Evolutionary conservation across 192 early-diverging fungal species (phyloP).

Genomic region (Linnemannia elongata): DNA sequence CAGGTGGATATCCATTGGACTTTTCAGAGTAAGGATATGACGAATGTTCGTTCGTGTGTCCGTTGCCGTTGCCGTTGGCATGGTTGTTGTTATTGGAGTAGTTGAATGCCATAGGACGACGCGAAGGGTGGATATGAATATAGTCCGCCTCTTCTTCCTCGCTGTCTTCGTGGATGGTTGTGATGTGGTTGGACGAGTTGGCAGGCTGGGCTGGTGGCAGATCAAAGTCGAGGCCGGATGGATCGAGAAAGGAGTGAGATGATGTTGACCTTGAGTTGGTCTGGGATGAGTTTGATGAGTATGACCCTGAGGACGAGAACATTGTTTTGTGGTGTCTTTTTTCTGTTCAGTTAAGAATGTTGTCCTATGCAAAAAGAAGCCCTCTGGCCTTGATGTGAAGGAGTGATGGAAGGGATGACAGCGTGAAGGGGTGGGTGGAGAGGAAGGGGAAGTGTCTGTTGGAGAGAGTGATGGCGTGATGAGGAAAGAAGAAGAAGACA

Average conservation of each 20-base stretch:
- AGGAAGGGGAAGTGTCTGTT: not conserved
- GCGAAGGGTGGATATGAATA: slow-evolving; percentile 25
- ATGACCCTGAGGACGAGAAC: slow-evolving; percentile 29
- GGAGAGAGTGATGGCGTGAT: not conserved
- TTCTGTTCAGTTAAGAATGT: not conserved
- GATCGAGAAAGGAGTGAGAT: slow-evolving; percentile 42
- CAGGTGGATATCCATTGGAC: slow-evolving; percentile 10
- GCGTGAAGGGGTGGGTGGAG: not conserved
- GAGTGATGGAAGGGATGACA: not conserved
- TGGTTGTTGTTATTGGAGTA: not conserved
- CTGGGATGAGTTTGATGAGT: slow-evolving; percentile 22
- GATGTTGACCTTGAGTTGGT: slow-evolving; percentile 22
- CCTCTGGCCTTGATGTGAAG: not conserved
- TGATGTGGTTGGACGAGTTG: slow-evolving; percentile 31
- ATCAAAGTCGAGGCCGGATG: slow-evolving; percentile 51
- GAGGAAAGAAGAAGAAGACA: not conserved
- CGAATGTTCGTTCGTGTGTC: not conserved
- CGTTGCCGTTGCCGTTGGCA: not conserved
- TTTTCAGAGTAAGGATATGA: slow-evolving; percentile 18
- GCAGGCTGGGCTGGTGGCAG: slow-evolving; percentile 29
- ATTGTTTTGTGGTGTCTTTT: slow-evolving; percentile 9
- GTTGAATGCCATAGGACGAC: not conserved
- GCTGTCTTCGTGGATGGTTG: slow-evolving; percentile 50
- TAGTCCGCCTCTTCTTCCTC: slow-evolving; percentile 49
- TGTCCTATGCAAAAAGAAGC: not conserved